phyloP scores from a whole-genome alignment of 768 basidiomycete species.

The Psilocybe cyanescens region DNA sequence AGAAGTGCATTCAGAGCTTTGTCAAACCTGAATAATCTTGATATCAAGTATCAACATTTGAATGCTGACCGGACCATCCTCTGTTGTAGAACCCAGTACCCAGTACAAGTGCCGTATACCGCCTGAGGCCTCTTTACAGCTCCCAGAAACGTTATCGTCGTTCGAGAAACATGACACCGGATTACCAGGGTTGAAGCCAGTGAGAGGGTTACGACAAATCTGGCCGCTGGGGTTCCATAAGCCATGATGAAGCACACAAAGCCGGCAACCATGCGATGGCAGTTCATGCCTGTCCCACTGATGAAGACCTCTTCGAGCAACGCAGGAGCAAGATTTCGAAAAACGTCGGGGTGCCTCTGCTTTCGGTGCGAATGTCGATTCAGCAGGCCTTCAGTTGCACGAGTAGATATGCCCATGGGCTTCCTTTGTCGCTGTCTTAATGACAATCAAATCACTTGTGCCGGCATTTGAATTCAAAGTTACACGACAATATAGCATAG shows the following conservation, averaged over 20 bases:
- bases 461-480: conserved; percentile 1
- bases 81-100: background rate
- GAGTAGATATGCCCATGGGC: background rate
- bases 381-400: background rate
- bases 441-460: background rate
- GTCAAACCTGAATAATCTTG: background rate
- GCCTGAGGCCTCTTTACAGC: too few relatives aligned
- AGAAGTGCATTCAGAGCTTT: background rate
- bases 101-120: too few relatives aligned
- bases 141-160: background rate
- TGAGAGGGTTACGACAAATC: background rate
- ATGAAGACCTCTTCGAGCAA: background rate
- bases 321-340: background rate
- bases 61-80: background rate
- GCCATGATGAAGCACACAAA: background rate
- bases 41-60: background rate
- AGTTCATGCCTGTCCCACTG: background rate
- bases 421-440: background rate
- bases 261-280: too few relatives aligned
- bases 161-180: background rate
- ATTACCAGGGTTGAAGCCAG: background rate
- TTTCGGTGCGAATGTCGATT: background rate
- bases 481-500: conserved; percentile 1
- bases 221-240: background rate
- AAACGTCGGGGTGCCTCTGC: background rate